These are phyloP conservation scores for Xylaria arbuscula DNA, from an alignment of 2,329 filamentous ascomycete species.

Conservation along the genomic window DNA sequence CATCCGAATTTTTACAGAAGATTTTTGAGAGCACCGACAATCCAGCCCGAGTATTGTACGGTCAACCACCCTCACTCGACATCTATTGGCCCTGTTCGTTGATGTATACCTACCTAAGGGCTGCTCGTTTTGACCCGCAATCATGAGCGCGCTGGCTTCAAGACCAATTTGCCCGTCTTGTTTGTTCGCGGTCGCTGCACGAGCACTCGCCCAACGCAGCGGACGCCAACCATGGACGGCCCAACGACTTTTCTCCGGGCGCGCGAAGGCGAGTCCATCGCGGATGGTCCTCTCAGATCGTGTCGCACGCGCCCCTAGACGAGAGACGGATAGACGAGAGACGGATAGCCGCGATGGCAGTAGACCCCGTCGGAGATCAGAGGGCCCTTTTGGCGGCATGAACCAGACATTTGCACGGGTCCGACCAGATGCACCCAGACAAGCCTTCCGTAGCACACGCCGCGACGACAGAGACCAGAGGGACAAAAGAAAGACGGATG, in stretches of 20 bases:
- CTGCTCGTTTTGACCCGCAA: conserved; percentile 18
- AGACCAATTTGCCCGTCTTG: conserved; percentile 49
- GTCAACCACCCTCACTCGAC: conserved; percentile 12
- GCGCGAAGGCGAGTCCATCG: conserved; percentile 54
- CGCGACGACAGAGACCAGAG: conserved; percentile 26
- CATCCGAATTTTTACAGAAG: conserved; percentile 21
- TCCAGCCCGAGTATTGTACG: not conserved
- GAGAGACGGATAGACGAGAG: conserved; percentile 48
- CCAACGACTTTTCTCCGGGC: conserved; percentile 43
- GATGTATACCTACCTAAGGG: conserved; percentile 1
- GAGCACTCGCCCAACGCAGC: conserved; percentile 32
- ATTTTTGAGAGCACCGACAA: conserved; percentile 5
- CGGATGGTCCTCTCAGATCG: conserved; percentile 69
- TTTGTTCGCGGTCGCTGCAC: conserved; percentile 40
- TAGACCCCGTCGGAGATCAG: conserved; percentile 53
- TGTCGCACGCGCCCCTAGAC: conserved; percentile 56
- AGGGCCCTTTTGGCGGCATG: conserved; percentile 67
- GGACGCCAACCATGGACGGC: conserved; percentile 40
- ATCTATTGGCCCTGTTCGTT: conserved; percentile 11
- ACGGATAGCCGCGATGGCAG: conserved; percentile 50
- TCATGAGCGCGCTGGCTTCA: conserved; percentile 42
- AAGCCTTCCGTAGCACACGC: conserved; percentile 3
- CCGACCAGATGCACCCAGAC: conserved; percentile 40
- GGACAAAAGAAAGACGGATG: conserved; percentile 54
- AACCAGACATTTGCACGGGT: conserved; percentile 63